These are phyloP conservation scores for Leucocoprinus leucothites DNA, from an alignment of 768 basidiomycete species.

Conservation along the genomic window DNA sequence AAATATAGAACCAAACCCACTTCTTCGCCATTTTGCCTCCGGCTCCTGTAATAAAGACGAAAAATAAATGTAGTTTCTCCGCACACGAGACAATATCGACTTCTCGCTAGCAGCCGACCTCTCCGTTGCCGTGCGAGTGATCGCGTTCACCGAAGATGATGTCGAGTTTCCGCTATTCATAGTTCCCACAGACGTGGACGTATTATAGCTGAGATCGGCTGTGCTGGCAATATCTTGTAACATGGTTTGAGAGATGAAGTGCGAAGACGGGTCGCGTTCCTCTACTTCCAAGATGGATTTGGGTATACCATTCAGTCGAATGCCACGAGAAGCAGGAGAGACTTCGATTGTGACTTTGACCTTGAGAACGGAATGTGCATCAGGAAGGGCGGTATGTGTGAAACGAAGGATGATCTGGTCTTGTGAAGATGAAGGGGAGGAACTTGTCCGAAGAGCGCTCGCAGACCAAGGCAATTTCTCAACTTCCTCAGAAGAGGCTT, in stretches of 20 bases:
- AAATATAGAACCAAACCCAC: constrained; percentile 41
- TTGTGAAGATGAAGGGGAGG: constrained; percentile 30
- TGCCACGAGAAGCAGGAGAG: constrained; percentile 69
- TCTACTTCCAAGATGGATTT: constrained; percentile 64
- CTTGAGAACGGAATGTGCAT: constrained; percentile 78
- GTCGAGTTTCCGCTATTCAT: constrained; percentile 42
- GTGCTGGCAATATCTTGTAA: constrained; percentile 73
- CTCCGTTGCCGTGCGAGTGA: constrained; percentile 36
- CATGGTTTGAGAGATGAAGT: constrained; percentile 57
- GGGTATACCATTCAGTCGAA: constrained; percentile 85
- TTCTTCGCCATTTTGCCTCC: constrained; percentile 94
- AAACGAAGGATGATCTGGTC: constrained; percentile 64
- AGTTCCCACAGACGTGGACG: constrained; percentile 58
- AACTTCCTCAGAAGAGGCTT: constrained; percentile 69
- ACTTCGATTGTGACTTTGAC: constrained; percentile 79
- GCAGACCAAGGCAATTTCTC: constrained; percentile 74
- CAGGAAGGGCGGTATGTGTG: constrained; percentile 66
- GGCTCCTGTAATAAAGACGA: constrained; percentile 96
- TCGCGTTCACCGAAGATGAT: constrained; percentile 26
- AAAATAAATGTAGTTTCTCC: constrained; percentile 96
- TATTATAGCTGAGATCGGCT: constrained; percentile 64
- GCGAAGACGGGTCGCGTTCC: constrained; percentile 62
- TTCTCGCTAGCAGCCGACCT: constrained; percentile 69
- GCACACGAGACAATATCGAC: constrained; percentile 80
- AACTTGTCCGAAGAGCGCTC: constrained; percentile 48